A percentile compares a stretch with the other conserved stretches of the same genome.
Conservation (phyloP, 495 filamentous ascomycete species). For the Aspergillus bertholletiae region DNA sequence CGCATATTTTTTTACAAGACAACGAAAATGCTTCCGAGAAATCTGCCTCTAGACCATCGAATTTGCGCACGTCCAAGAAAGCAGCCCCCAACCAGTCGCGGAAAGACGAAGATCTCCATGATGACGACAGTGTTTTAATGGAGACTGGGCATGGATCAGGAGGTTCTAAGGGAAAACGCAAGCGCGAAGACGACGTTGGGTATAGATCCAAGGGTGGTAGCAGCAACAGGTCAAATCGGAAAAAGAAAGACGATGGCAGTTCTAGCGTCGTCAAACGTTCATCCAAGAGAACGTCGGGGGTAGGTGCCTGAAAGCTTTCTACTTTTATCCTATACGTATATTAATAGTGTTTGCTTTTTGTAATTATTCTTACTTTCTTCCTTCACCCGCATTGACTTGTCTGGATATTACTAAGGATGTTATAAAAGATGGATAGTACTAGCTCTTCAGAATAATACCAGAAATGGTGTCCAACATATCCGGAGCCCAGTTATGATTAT, state of each 20-base stretch:
- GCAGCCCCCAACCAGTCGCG: slow-evolving; percentile 33
- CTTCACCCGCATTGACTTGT: not conserved
- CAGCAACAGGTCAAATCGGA: slow-evolving; percentile 57
- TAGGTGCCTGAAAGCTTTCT: slow-evolving; percentile 12
- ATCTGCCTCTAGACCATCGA: slow-evolving; percentile 43
- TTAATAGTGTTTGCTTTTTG: not conserved
- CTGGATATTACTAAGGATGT: not conserved
- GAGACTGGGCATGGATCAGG: slow-evolving; percentile 36
- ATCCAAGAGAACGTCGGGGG: slow-evolving; percentile 30
- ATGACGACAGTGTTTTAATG: slow-evolving; percentile 48
- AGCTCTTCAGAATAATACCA: not conserved
- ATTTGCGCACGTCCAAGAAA: slow-evolving; percentile 37
- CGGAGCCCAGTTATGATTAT: not conserved
- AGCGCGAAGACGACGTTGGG: slow-evolving; percentile 65
- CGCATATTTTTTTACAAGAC: slow-evolving; percentile 79
- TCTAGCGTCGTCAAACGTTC: slow-evolving; percentile 28
- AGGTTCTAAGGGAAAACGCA: slow-evolving; percentile 45
- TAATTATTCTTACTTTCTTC: not conserved
- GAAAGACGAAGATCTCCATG: slow-evolving; percentile 49
- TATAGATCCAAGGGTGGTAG: slow-evolving; percentile 69
- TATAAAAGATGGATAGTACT: not conserved
- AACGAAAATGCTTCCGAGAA: slow-evolving; percentile 65
- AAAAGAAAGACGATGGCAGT: slow-evolving; percentile 57
- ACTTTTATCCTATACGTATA: not conserved
- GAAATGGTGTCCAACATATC: not conserved